Conservation (phyloP, 192 early-diverging fungal genomes). For the Backusella parvicylindrica region DNA sequence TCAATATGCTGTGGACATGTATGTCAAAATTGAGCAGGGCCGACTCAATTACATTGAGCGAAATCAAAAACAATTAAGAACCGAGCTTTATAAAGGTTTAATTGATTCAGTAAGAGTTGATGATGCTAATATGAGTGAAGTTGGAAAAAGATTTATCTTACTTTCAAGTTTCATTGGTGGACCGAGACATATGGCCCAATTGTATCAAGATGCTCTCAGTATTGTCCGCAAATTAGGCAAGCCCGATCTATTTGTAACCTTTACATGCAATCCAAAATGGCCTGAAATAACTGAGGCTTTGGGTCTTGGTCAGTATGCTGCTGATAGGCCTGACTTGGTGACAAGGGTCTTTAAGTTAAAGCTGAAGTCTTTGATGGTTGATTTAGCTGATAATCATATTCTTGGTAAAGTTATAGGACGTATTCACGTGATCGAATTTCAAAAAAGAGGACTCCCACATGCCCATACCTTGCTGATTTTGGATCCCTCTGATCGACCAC, state of each 20-base stretch:
- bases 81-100: not conserved
- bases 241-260: slow-evolving; percentile 21
- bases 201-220: slow-evolving; percentile 34
- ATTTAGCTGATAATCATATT: slow-evolving; percentile 8
- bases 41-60: not conserved
- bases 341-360: slow-evolving; percentile 19
- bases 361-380: slow-evolving; percentile 9
- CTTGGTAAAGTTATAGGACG: slow-evolving; percentile 30
- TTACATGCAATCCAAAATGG: slow-evolving; percentile 26
- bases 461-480: slow-evolving; percentile 37
- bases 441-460: slow-evolving; percentile 39
- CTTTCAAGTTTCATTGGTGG: slow-evolving; percentile 21
- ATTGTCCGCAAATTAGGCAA: slow-evolving; percentile 3
- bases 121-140: not conserved
- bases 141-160: slow-evolving; percentile 12
- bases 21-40: not conserved
- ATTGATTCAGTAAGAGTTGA: not conserved
- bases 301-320: not conserved
- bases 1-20: no score
- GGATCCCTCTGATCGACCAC: not conserved
- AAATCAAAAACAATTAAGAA: not conserved
- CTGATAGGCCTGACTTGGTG: slow-evolving; percentile 17
- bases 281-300: not conserved
- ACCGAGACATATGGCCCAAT: slow-evolving; percentile 19
- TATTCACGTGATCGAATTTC: slow-evolving; percentile 36